Percentiles rank a stretch among this genome's conserved stretches.
These are phyloP conservation scores for Aspergillus persii DNA, from an alignment of 2,329 filamentous ascomycete species.

Conservation along the genomic window DNA sequence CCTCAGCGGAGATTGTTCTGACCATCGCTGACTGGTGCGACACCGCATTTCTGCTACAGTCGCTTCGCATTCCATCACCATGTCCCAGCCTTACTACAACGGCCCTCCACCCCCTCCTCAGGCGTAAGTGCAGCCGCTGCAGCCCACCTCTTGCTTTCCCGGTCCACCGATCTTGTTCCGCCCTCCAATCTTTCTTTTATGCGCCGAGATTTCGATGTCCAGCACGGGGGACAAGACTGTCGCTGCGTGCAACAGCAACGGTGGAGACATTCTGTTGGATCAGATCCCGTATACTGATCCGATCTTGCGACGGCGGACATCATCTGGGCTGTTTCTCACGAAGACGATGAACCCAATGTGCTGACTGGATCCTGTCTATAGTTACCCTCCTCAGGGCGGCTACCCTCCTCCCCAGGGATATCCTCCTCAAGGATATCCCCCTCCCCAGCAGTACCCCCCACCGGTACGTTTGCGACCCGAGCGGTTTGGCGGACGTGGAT, in stretches of 20 bases:
- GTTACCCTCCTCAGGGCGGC: slow-evolving; percentile 33
- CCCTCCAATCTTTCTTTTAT: not conserved
- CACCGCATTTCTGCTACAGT: not conserved
- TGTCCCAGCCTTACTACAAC: slow-evolving; percentile 22
- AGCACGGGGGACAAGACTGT: too few species aligned
- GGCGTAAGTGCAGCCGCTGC: slow-evolving; percentile 29
- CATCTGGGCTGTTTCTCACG: not conserved
- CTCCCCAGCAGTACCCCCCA: slow-evolving; percentile 24
- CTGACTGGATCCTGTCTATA: slow-evolving; percentile 6
- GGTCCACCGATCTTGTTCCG: not conserved
- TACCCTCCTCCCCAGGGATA: slow-evolving; percentile 29
- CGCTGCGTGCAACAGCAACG: not conserved
- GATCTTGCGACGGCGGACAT: not conserved
- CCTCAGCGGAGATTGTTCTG: not conserved
- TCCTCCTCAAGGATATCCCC: slow-evolving; percentile 30
- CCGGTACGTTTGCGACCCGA: slow-evolving; percentile 21
- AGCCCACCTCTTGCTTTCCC: not conserved
- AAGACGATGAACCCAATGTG: not conserved
- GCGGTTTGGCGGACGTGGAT: not conserved
- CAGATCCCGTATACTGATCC: not conserved
- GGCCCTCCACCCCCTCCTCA: slow-evolving; percentile 39
- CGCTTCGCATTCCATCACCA: slow-evolving; percentile 8
- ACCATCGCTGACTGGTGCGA: not conserved
- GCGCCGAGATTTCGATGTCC: not conserved
- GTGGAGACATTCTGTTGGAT: too few species aligned